These are phyloP conservation scores for Hypoxylon subgilvum DNA, from an alignment of 495 filamentous ascomycete species.

Conservation along the genomic window DNA sequence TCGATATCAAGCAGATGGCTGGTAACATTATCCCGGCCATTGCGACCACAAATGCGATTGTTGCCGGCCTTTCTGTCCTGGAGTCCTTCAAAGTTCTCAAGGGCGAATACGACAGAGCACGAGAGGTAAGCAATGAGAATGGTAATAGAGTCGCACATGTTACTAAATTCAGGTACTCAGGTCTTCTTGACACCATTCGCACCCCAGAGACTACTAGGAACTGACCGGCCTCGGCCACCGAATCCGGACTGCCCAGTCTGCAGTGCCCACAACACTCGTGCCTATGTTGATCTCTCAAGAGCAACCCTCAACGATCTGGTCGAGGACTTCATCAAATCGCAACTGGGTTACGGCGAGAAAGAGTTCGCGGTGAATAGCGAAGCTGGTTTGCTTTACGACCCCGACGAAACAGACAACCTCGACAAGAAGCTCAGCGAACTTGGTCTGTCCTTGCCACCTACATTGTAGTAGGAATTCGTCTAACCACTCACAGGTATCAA, in stretches of 20 bases:
- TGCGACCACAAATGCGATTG: constrained; percentile 97
- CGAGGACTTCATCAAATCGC: constrained; percentile 67
- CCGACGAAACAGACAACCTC: constrained; percentile 86
- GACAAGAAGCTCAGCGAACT: constrained; percentile 78
- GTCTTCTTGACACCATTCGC: constrained; percentile 86
- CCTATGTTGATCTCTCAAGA: constrained; percentile 70
- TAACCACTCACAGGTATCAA: constrained; percentile 56
- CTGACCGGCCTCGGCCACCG: constrained; percentile 73
- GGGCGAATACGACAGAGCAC: constrained; percentile 68
- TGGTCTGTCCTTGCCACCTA: constrained; percentile 52
- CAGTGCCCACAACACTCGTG: constrained; percentile 68
- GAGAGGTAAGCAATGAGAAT: constrained; percentile 46
- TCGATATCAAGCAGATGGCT: constrained; percentile 98
- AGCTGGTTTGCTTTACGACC: constrained; percentile 79
- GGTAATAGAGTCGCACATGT: constrained; percentile 37
- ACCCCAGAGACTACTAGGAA: constrained; percentile 72
- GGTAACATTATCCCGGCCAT: constrained; percentile 99
- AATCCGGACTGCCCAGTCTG: constrained; percentile 84
- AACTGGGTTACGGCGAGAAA: constrained; percentile 78
- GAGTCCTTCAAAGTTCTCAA: constrained; percentile 91
- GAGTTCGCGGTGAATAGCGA: constrained; percentile 80
- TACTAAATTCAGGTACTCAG: constrained; percentile 46
- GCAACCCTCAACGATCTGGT: constrained; percentile 86
- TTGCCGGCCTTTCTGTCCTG: constrained; percentile 88
- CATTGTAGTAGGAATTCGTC: constrained; percentile 11